These are phyloP conservation scores for Candolleomyces aberdarensis DNA, from an alignment of 768 basidiomycete species.

Conservation along the genomic window DNA sequence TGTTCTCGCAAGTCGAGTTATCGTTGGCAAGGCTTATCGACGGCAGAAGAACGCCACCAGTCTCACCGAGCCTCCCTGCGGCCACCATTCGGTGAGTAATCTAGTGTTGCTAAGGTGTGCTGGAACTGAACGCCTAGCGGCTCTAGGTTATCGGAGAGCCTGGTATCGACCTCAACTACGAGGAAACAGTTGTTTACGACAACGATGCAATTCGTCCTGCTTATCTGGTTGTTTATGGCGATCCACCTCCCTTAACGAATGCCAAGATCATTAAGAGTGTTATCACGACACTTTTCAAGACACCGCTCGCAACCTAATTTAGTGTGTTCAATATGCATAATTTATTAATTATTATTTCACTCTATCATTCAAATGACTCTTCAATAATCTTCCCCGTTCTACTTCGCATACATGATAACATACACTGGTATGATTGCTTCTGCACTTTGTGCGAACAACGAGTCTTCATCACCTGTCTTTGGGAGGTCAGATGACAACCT, in stretches of 20 bases:
- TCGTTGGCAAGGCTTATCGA: constrained; percentile 57
- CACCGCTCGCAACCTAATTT: constrained; percentile 41
- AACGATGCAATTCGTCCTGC: constrained; percentile 69
- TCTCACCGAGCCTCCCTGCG: constrained; percentile 49
- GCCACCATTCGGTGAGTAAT: constrained; percentile 54
- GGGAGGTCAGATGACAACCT: neutral
- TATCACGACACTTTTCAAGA: constrained; percentile 43
- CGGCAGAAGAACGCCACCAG: constrained; percentile 46
- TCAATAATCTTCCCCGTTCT: constrained; percentile 6
- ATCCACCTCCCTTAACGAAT: constrained; percentile 20
- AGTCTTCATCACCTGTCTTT: constrained; percentile 46
- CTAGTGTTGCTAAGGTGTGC: neutral
- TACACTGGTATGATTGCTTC: constrained; percentile 59
- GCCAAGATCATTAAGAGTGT: constrained; percentile 30
- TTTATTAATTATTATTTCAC: constrained; percentile 13
- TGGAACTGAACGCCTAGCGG: neutral
- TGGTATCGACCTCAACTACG: constrained; percentile 64
- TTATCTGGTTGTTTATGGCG: constrained; percentile 61
- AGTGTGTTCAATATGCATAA: constrained; percentile 3
- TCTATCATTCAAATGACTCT: constrained; percentile 5
- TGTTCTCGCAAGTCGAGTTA: constrained; percentile 56
- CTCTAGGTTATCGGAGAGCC: constrained; percentile 57
- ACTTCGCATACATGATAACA: constrained; percentile 55
- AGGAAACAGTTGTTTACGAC: constrained; percentile 64
- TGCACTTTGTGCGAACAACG: constrained; percentile 49